Conservation (phyloP, 2,329 filamentous ascomycete species). For the Taxawa tesnikishii region DNA sequence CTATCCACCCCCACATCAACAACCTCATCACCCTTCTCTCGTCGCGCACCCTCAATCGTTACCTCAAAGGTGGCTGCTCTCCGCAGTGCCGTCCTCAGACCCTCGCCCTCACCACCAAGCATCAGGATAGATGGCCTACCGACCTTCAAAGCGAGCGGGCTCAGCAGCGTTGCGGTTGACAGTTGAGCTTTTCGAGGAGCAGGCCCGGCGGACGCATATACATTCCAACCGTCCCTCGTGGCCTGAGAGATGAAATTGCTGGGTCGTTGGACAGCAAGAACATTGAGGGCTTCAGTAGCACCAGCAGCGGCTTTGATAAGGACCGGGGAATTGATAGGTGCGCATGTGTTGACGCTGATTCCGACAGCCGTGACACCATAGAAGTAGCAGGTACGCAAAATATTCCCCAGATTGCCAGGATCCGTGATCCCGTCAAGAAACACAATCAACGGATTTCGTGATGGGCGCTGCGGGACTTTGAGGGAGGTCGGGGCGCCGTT, state of each 20-base stretch:
- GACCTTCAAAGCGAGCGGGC: slow-evolving; percentile 2
- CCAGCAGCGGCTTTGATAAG: slow-evolving; percentile 82
- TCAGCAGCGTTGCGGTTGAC: slow-evolving; percentile 3
- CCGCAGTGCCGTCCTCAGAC: slow-evolving; percentile 52
- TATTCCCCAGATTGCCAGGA: slow-evolving; percentile 80
- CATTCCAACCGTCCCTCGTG: slow-evolving; percentile 61
- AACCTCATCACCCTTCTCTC: slow-evolving; percentile 7
- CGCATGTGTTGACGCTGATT: slow-evolving; percentile 59
- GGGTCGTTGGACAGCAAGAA: slow-evolving; percentile 59
- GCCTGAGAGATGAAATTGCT: slow-evolving; percentile 58
- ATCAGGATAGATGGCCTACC: slow-evolving; percentile 68
- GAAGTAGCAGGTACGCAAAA: slow-evolving; percentile 79
- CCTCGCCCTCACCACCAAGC: slow-evolving; percentile 70
- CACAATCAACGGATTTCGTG: slow-evolving; percentile 51
- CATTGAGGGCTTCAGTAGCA: slow-evolving; percentile 65
- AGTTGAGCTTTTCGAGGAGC: no score
- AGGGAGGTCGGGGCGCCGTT: slow-evolving; percentile 55
- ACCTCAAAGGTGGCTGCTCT: slow-evolving; percentile 52
- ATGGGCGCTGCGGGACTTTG: slow-evolving; percentile 22
- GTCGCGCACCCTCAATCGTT: slow-evolving; percentile 43
- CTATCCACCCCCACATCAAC: slow-evolving; percentile 60
- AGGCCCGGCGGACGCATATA: slow-evolving; percentile 60
- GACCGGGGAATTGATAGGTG: slow-evolving; percentile 61
- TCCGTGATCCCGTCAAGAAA: slow-evolving; percentile 64
- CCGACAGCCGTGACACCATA: slow-evolving; percentile 78